Percentiles rank a stretch among this genome's conserved stretches.
These are phyloP conservation scores for Phytophthora cactorum DNA, from an alignment of 352 stramenopile species.

Conservation along the genomic window DNA sequence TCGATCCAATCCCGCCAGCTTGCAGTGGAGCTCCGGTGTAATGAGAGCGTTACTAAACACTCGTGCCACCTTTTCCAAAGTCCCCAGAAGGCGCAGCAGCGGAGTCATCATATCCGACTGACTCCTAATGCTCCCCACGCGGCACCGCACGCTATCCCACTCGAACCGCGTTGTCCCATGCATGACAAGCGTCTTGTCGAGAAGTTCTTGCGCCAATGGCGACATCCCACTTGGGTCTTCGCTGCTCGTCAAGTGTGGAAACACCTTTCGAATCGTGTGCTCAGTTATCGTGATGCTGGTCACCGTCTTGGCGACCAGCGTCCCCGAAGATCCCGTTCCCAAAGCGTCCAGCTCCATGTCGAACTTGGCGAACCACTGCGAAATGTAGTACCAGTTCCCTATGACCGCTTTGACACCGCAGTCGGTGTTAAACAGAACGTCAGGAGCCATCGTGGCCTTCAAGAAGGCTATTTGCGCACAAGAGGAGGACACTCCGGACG, in stretches of 20 bases:
- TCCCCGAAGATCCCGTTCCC: background rate
- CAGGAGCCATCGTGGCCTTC: background rate
- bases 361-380: conserved; percentile 16
- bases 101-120: conserved; percentile 8
- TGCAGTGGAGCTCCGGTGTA: conserved; percentile 5
- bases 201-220: conserved; percentile 1
- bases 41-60: background rate
- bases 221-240: background rate
- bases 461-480: conserved; percentile 18
- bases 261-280: conserved; percentile 1
- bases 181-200: conserved; percentile 11
- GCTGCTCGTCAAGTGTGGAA: background rate
- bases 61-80: background rate
- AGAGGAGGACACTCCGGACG: too few species aligned
- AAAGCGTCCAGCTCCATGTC: conserved; percentile 17
- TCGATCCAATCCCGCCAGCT: background rate
- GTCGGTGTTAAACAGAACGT: conserved; percentile 15
- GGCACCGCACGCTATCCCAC: too few species aligned
- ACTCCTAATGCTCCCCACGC: conserved; percentile 5
- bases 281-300: conserved; percentile 4
- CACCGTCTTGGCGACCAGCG: background rate
- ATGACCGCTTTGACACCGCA: conserved; percentile 10
- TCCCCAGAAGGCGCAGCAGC: background rate
- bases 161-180: background rate
- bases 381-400: conserved; percentile 20